Conservation (phyloP, 768 basidiomycete genomes). For the Agaricus sinodeliciosus region DNA sequence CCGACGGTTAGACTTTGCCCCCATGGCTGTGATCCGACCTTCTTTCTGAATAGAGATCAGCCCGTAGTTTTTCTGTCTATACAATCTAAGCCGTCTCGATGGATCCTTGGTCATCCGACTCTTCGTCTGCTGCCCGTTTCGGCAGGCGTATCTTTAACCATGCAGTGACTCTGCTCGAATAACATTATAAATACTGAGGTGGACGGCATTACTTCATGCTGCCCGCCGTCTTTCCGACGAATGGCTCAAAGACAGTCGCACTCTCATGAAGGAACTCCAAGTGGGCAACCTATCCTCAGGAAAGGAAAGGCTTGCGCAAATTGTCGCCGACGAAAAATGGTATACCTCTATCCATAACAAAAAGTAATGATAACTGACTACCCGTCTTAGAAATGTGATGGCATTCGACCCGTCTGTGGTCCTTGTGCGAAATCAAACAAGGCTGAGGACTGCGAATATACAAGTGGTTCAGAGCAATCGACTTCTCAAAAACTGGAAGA, state of each 20-base stretch:
- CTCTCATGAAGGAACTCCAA: not conserved
- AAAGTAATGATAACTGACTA: too few relatives aligned
- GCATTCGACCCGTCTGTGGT: conserved; percentile 42
- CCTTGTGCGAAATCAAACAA: conserved; percentile 42
- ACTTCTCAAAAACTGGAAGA: conserved; percentile 45
- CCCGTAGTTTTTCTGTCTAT: too few relatives aligned
- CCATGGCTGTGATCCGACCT: too few relatives aligned
- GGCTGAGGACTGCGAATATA: conserved; percentile 57
- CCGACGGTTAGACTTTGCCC: too few relatives aligned
- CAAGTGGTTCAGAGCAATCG: conserved; percentile 37
- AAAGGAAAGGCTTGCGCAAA: conserved; percentile 8
- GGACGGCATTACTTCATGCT: not conserved
- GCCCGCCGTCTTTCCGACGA: not conserved
- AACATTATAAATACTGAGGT: not conserved
- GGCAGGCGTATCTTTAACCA: too few relatives aligned
- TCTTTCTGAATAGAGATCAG: too few relatives aligned
- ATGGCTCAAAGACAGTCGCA: not conserved
- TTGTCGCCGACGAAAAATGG: conserved; percentile 11
- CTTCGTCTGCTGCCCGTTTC: too few relatives aligned
- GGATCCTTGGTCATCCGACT: too few relatives aligned
- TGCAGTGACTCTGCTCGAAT: not conserved
- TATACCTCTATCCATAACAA: not conserved
- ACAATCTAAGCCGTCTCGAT: too few relatives aligned
- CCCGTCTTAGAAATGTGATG: conserved; percentile 46
- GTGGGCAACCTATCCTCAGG: conserved; percentile 4